These are phyloP conservation scores for Epichloe gansuensis DNA, from an alignment of 2,329 filamentous ascomycete species.

Conservation along the genomic window DNA sequence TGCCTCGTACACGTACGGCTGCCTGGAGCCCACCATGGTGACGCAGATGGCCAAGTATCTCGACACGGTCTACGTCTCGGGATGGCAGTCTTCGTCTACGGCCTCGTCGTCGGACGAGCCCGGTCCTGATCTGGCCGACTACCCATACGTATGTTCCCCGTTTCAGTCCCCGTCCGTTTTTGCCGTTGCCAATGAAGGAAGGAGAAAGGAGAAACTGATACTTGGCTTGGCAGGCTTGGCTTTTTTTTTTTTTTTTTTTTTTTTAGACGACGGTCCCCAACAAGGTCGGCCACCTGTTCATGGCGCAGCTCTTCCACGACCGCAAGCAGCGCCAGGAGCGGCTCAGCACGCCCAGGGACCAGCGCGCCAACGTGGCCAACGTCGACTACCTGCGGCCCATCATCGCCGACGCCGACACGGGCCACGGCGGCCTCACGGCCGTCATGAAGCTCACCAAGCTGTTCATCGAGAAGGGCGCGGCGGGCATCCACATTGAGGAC, in stretches of 20 bases:
- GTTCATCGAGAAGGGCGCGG: constrained; percentile 91
- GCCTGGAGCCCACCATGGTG: constrained; percentile 94
- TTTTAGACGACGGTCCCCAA: constrained; percentile 86
- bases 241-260: not conserved
- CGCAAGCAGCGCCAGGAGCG: constrained; percentile 97
- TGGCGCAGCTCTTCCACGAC: constrained; percentile 98
- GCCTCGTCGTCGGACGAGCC: constrained; percentile 92
- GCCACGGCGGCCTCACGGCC: constrained; percentile 92
- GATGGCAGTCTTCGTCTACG: constrained; percentile 96
- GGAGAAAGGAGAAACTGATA: no score
- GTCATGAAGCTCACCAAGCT: constrained; percentile 99
- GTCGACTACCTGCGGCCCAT: constrained; percentile 93
- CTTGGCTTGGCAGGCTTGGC: no score
- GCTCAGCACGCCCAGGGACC: constrained; percentile 58
- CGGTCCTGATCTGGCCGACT: constrained; percentile 94
- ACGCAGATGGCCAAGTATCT: constrained; percentile 99
- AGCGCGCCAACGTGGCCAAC: constrained; percentile 64
- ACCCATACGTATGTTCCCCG: constrained; percentile 59
- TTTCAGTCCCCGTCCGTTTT: not conserved
- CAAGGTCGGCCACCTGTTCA: constrained; percentile 95
- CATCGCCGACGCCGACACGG: constrained; percentile 92
- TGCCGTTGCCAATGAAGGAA: no score
- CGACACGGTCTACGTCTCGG: constrained; percentile 96
- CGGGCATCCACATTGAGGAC: constrained; percentile 97
- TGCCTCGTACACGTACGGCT: constrained; percentile 91